phyloP scores from a whole-genome alignment of 306 rosid genomes.

The Malus sylvestris region DNA sequence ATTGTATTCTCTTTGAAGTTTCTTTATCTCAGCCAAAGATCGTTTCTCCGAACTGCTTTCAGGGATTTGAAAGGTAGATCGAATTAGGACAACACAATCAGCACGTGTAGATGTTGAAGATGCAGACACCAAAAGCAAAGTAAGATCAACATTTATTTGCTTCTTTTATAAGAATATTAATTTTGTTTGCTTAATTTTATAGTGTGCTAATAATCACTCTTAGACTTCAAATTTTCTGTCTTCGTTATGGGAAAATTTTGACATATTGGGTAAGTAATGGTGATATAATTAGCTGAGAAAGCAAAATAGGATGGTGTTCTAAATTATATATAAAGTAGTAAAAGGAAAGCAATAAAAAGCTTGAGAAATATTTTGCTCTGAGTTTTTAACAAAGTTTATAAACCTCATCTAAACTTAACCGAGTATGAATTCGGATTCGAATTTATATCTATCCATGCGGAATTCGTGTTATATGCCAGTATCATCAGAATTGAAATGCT shows the following conservation, averaged over 20 bases:
- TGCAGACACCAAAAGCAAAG: slow-evolving; percentile 87
- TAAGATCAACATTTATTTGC: slow-evolving; percentile 28
- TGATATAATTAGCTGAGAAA: not conserved
- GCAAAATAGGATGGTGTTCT: not conserved
- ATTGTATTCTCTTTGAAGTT: slow-evolving; percentile 37
- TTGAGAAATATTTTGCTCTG: not conserved
- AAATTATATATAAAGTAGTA: not conserved
- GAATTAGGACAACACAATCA: slow-evolving; percentile 4
- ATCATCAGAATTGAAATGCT: not conserved
- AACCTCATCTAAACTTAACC: no score
- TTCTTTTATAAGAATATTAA: slow-evolving; percentile 10
- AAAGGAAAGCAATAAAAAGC: not conserved
- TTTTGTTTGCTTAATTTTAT: slow-evolving; percentile 1
- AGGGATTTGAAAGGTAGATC: slow-evolving; percentile 31
- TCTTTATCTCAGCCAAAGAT: slow-evolving; percentile 30
- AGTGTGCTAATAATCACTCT: not conserved
- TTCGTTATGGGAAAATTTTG: not conserved
- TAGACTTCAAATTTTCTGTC: not conserved
- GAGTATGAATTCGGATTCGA: no score
- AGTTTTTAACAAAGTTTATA: not conserved
- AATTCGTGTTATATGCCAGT: not conserved
- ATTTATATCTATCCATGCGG: no score
- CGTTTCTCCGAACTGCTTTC: slow-evolving; percentile 36
- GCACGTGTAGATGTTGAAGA: slow-evolving; percentile 18
- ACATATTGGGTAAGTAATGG: not conserved